Evolutionary conservation across 805 yeast species (phyloP).

Genomic region (Millerozyma miso): DNA sequence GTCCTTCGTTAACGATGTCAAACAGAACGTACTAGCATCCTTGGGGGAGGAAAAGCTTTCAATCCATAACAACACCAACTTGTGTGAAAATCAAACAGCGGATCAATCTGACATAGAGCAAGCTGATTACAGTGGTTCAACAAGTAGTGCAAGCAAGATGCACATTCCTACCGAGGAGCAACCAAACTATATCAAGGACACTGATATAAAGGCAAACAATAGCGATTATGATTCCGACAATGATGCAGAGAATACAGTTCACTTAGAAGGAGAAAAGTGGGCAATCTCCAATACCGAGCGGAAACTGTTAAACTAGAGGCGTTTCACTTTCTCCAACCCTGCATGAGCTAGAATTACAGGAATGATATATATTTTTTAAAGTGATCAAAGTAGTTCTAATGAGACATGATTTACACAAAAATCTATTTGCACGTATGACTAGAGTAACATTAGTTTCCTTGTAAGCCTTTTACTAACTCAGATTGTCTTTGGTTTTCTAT

Average conservation of each 20-base stretch:
- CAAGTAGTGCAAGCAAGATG: neutral
- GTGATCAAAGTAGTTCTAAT: neutral
- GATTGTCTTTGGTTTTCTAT: slow-evolving; percentile 29
- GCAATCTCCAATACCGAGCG: neutral
- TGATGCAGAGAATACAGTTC: neutral
- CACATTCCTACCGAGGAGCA: neutral
- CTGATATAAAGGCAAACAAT: slow-evolving; percentile 6
- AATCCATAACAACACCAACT: neutral
- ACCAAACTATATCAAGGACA: neutral
- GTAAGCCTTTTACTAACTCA: slow-evolving; percentile 37
- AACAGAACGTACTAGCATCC: slow-evolving; percentile 28
- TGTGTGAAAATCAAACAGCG: neutral
- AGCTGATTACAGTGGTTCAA: neutral
- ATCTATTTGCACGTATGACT: too few species aligned
- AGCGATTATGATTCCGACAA: slow-evolving; percentile 11
- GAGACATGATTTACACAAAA: neutral
- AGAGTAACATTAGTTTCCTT: slow-evolving; percentile 17
- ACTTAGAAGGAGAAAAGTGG: neutral
- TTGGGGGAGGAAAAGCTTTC: slow-evolving; percentile 13
- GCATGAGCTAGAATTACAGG: neutral
- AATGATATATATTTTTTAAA: neutral
- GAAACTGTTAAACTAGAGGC: neutral
- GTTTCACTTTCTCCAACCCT: neutral
- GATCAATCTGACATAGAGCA: neutral
- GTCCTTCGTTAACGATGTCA: slow-evolving; percentile 42